Evolutionary conservation across 805 yeast genomes (phyloP).

Genomic region (Blastobotrys muscicola): DNA sequence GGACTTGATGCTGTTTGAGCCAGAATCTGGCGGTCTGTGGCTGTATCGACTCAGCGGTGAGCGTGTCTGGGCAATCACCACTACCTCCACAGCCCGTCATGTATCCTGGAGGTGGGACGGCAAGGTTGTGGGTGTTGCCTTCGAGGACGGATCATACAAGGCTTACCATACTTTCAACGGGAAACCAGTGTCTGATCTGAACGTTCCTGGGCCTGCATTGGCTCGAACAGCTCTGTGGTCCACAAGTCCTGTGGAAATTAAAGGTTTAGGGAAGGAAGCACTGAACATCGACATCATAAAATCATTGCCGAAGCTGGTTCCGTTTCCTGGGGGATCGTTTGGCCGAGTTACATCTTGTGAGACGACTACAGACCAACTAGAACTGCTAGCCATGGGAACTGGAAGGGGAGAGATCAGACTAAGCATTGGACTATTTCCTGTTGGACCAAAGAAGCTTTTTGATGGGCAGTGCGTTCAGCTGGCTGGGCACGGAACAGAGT

Average conservation of each 20-base stretch:
- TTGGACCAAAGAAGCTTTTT: too few relatives aligned
- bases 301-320: too few relatives aligned
- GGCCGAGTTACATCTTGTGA: background rate
- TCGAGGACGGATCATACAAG: conserved; percentile 34
- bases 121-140: conserved; percentile 35
- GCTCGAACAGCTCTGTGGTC: conserved; percentile 27
- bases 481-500: too few relatives aligned
- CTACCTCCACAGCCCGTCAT: conserved; percentile 16
- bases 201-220: conserved; percentile 15
- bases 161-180: conserved; percentile 42
- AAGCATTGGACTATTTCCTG: too few relatives aligned
- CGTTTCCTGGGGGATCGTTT: too few relatives aligned
- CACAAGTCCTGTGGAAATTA: too few relatives aligned
- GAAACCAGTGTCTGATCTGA: conserved; percentile 24
- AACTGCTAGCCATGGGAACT: too few relatives aligned
- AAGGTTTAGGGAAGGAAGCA: conserved; percentile 21
- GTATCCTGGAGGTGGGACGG: conserved; percentile 34
- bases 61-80: conserved; percentile 40
- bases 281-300: conserved; percentile 13
- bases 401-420: too few relatives aligned
- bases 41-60: conserved; percentile 47
- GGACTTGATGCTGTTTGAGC: conserved; percentile 39
- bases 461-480: too few relatives aligned
- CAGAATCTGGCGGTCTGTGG: conserved; percentile 40
- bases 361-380: conserved; percentile 3